Conservation (phyloP, 2,329 filamentous ascomycete species). For the Fusarium heterosporum region DNA sequence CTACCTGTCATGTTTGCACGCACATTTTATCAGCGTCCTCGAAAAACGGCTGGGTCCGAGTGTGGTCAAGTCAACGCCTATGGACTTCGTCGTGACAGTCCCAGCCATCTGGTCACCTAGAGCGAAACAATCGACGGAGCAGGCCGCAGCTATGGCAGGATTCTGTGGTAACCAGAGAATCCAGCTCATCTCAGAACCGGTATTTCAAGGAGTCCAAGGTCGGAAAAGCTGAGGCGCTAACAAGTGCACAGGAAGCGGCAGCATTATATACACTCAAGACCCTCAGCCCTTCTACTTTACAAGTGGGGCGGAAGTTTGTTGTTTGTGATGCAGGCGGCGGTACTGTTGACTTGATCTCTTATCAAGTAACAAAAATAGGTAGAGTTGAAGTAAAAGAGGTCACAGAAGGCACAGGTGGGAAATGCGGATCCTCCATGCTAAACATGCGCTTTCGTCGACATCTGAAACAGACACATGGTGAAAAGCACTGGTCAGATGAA, state of each 20-base stretch:
- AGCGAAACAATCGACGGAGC: conserved; percentile 63
- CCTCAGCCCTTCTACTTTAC: conserved; percentile 55
- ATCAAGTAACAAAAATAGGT: conserved; percentile 58
- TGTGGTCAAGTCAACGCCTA: conserved; percentile 57
- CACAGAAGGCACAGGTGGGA: conserved; percentile 60
- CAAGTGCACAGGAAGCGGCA: conserved; percentile 58
- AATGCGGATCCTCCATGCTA: conserved; percentile 63
- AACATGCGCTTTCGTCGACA: conserved; percentile 61
- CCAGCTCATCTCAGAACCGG: conserved; percentile 62
- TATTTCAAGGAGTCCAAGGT: conserved; percentile 35
- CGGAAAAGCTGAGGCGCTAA: conserved; percentile 23
- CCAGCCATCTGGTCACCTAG: conserved; percentile 69
- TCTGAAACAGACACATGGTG: conserved; percentile 57
- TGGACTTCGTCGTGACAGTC: conserved; percentile 68
- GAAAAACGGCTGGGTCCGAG: conserved; percentile 56
- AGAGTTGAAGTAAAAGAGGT: conserved; percentile 62
- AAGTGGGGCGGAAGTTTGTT: conserved; percentile 61
- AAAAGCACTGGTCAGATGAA: conserved; percentile 58
- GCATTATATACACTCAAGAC: conserved; percentile 62
- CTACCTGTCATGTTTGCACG: conserved; percentile 62
- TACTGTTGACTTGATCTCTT: conserved; percentile 66
- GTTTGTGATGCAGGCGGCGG: conserved; percentile 67
- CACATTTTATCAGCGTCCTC: conserved; percentile 60
- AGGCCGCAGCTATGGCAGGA: conserved; percentile 54
- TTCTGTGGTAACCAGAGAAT: conserved; percentile 57